phyloP scores from a whole-genome alignment of 148 eudicot species.

The Pharnaceum exiguum region DNA sequence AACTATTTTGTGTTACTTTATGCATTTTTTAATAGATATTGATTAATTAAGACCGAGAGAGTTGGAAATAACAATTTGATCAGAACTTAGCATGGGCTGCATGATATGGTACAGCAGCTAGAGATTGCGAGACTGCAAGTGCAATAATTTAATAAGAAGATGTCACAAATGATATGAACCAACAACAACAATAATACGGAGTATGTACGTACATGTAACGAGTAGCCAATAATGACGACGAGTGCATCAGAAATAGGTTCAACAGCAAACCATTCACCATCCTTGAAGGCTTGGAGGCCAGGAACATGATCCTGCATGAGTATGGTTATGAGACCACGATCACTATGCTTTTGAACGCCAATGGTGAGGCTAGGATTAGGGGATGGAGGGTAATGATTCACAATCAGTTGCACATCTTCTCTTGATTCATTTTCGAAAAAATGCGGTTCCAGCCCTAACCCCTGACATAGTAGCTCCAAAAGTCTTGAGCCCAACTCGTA shows the following conservation, averaged over 20 bases:
- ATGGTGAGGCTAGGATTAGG: constrained; percentile 22
- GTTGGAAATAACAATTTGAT: too few relatives aligned
- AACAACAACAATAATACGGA: too few relatives aligned
- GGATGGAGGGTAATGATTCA: constrained; percentile 26
- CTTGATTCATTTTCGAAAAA: constrained; percentile 3
- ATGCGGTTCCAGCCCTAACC: constrained; percentile 13
- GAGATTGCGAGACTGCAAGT: too few relatives aligned
- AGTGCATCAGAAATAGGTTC: constrained; percentile 15
- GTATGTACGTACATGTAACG: constrained; percentile 15
- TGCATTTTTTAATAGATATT: too few relatives aligned
- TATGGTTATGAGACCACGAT: constrained; percentile 7
- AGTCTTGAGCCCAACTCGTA: too few relatives aligned
- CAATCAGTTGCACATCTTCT: neutral
- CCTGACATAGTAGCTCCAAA: too few relatives aligned
- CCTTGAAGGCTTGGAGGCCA: constrained; percentile 17
- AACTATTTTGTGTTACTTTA: too few relatives aligned
- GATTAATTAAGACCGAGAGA: too few relatives aligned
- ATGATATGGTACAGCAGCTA: too few relatives aligned
- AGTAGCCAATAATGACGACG: constrained; percentile 1
- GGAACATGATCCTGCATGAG: constrained; percentile 3
- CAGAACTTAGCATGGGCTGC: too few relatives aligned
- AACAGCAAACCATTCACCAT: constrained; percentile 11
- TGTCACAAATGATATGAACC: too few relatives aligned
- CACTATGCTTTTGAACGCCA: constrained; percentile 19
- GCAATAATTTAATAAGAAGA: too few relatives aligned